A percentile compares a stretch with the other conserved stretches of the same genome.
Conservation (phyloP, 345 rosid genomes). For the Linum usitatissimum region DNA sequence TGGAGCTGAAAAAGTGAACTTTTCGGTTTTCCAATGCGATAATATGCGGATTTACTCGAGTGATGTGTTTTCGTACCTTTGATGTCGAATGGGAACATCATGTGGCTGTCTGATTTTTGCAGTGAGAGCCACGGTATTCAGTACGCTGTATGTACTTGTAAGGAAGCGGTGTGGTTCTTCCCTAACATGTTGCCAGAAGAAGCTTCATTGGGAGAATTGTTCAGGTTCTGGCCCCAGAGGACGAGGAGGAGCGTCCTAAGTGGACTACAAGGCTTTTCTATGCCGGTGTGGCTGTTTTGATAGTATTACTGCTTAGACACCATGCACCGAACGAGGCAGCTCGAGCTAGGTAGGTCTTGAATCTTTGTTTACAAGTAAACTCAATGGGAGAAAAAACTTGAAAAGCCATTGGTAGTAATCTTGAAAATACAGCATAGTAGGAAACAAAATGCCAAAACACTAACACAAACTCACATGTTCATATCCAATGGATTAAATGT, state of each 20-base stretch:
- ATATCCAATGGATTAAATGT: no score
- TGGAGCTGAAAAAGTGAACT: no score
- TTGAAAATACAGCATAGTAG: no score
- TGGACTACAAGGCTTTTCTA: slow-evolving; percentile 94
- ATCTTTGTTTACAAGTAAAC: no score
- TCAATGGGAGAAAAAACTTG: no score
- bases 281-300: slow-evolving; percentile 59
- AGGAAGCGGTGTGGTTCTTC: slow-evolving; percentile 96
- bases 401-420: no score
- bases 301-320: slow-evolving; percentile 75
- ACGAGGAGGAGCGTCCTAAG: slow-evolving; percentile 91
- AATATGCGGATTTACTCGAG: no score
- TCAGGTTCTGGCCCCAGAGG: slow-evolving; percentile 97
- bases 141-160: slow-evolving; percentile 54
- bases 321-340: slow-evolving; percentile 99
- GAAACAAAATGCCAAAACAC: no score
- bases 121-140: slow-evolving; percentile 84
- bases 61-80: no score
- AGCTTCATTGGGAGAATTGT: slow-evolving; percentile 86
- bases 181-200: slow-evolving; percentile 99
- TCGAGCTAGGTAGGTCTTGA: slow-evolving; percentile 66
- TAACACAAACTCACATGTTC: no score
- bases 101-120: slow-evolving; percentile 7
- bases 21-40: no score
- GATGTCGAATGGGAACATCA: no score